Percentiles rank a stretch among this genome's conserved stretches.
Conservation (phyloP, 495 filamentous ascomycete species). For the Hypoxylon intermedium region DNA sequence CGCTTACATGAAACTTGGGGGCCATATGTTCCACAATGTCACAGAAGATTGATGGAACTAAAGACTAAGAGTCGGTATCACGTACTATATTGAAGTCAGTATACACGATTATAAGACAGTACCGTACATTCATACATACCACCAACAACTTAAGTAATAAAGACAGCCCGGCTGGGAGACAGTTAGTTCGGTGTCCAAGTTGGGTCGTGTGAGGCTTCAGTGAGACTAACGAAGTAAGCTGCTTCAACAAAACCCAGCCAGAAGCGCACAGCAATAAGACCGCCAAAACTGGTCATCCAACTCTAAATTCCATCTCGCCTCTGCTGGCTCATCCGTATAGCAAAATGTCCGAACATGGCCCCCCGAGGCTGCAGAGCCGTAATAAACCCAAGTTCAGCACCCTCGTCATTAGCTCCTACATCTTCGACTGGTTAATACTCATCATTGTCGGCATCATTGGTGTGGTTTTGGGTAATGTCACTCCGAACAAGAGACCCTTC, state of each 20-base stretch:
- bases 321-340: conserved; percentile 36
- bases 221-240: conserved; percentile 53
- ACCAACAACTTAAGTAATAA: conserved; percentile 67
- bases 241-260: conserved; percentile 71
- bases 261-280: conserved; percentile 71
- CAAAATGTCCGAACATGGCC: conserved; percentile 41
- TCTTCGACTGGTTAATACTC: conserved; percentile 57
- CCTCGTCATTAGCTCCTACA: conserved; percentile 51
- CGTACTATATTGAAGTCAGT: conserved; percentile 42
- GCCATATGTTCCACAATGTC: neutral
- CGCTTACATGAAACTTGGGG: neutral
- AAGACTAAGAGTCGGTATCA: conserved; percentile 52
- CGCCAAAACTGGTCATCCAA: conserved; percentile 63
- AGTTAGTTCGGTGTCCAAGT: conserved; percentile 13
- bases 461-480: conserved; percentile 57
- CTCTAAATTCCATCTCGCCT: conserved; percentile 29
- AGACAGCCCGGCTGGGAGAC: conserved; percentile 54
- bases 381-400: conserved; percentile 39
- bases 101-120: conserved; percentile 43
- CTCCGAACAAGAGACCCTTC: conserved; percentile 64
- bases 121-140: conserved; percentile 40
- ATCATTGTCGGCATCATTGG: conserved; percentile 48
- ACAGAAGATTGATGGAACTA: neutral
- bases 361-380: conserved; percentile 15
- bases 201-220: neutral